Evolutionary conservation across 306 rosid species (phyloP), one percentile per base, ranked within the genome.

Genomic region (Leucaena leucocephala): DNA sequence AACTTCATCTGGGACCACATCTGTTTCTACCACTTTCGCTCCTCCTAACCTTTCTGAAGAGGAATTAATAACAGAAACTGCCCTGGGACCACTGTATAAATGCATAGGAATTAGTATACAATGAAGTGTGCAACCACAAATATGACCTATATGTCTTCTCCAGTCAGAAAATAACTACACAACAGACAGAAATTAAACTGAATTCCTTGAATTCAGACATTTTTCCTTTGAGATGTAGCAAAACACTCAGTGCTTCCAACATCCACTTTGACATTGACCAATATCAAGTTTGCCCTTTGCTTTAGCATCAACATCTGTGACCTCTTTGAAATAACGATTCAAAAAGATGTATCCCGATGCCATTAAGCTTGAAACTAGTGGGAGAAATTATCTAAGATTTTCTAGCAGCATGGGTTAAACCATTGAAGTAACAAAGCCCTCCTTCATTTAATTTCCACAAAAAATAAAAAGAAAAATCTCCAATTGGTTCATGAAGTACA

Each of bases 341-440:
- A 88, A 85, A 92, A 81, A 90, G 93, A 90, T 73, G 97, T 94
- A 92, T 94, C 97, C 68, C 85, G 94, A 94, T 86, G 97, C 94
- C 81, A 45, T 76, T 45, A 63, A 81, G 54, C 62, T 61, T 71
- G 40, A 71, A 65, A 77, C 79, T 70, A 70, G 55, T 21, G 27
- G 34, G 71, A 77, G 73, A 65, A 59, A 77, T 57, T 21, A 59
- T 54, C 67, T 38, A 62, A 71, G n/a, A 73, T 27, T 52, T 45
- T 43, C 69, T 33, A 55, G 48, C 40, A 43, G 40, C 58, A 79
- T 11, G 36, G 62, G 68, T 17, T 65, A 38, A 74, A 57, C 19
- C 22, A 11, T 55, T 33, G 36, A 82, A 78, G 61, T 54, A 43
- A 62, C 64, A 78, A 42, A 21, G 27, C 68, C 61, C 75, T 72